phyloP scores from a whole-genome alignment of 2,329 filamentous ascomycete genomes.

The Sclerotinia spermophila region DNA sequence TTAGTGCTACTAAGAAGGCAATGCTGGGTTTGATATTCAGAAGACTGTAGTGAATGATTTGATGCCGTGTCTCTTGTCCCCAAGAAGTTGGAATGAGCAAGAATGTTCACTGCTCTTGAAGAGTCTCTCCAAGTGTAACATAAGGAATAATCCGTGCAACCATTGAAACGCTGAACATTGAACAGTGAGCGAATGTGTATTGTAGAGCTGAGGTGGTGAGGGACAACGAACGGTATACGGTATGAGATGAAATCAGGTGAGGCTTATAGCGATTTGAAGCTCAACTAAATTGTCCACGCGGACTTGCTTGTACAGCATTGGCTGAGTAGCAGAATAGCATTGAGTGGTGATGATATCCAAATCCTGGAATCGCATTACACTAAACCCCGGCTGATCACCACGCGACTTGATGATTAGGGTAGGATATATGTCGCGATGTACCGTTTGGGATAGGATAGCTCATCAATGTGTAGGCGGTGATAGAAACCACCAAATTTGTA shows the following conservation, averaged over 20 bases:
- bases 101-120: neutral
- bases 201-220: neutral
- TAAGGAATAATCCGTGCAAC: neutral
- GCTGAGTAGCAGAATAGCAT: neutral
- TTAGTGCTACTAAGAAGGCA: neutral
- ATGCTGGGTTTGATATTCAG: neutral
- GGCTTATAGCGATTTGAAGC: neutral
- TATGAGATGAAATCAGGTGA: neutral
- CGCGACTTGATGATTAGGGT: neutral
- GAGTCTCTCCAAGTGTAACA: neutral
- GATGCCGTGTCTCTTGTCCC: neutral
- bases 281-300: neutral
- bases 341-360: neutral
- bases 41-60: too few relatives aligned
- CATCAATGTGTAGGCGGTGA: neutral
- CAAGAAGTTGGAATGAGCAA: neutral
- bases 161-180: neutral
- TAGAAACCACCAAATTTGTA: neutral
- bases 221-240: neutral
- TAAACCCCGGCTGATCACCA: neutral
- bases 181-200: neutral
- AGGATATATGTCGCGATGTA: neutral
- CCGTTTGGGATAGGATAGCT: neutral
- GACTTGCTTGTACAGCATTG: neutral
- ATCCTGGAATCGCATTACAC: neutral